phyloP scores from a whole-genome alignment of 1,284 basidiomycete genomes.

The Anthracocystis panici-leucophaei region DNA sequence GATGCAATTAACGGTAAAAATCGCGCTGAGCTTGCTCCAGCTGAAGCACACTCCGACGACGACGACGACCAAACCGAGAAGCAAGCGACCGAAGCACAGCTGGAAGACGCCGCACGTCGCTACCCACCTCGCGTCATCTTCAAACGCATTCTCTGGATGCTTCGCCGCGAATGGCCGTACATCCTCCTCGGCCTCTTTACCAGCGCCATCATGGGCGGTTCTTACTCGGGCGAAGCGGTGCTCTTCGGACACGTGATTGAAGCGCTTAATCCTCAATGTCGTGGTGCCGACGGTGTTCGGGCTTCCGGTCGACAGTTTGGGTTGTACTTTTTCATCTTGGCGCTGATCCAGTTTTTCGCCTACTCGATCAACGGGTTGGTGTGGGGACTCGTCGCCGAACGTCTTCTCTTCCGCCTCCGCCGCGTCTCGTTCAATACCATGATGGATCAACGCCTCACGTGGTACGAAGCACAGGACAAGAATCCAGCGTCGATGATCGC shows the following conservation, averaged over 20 bases:
- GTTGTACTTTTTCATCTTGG: conserved; percentile 60
- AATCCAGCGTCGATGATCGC: conserved; percentile 54
- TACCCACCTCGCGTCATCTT: conserved; percentile 35
- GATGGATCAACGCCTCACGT: conserved; percentile 45
- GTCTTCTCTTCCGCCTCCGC: conserved; percentile 57
- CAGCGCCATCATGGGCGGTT: conserved; percentile 58
- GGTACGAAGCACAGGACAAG: conserved; percentile 52
- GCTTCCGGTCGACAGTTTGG: conserved; percentile 50
- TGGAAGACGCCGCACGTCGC: conserved; percentile 3
- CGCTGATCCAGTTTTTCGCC: conserved; percentile 54
- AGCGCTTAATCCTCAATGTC: conserved; percentile 63
- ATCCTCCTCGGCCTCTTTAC: conserved; percentile 50
- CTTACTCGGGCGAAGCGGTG: conserved; percentile 61
- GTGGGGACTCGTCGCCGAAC: conserved; percentile 58
- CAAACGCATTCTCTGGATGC: conserved; percentile 41
- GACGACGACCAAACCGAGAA: conserved; percentile 16
- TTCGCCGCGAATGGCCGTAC: conserved; percentile 49
- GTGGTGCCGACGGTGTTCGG: conserved; percentile 37
- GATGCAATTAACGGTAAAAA: conserved; percentile 1
- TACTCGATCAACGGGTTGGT: conserved; percentile 60
- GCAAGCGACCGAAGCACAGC: conserved; percentile 12
- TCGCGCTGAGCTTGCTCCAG: neutral
- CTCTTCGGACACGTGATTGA: conserved; percentile 63
- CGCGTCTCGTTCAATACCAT: conserved; percentile 51
- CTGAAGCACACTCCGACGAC: neutral